Evolutionary conservation across 768 basidiomycete genomes (phyloP), one percentile per base, ranked within the genome.

Genomic region (Scleroderma citrinum): DNA sequence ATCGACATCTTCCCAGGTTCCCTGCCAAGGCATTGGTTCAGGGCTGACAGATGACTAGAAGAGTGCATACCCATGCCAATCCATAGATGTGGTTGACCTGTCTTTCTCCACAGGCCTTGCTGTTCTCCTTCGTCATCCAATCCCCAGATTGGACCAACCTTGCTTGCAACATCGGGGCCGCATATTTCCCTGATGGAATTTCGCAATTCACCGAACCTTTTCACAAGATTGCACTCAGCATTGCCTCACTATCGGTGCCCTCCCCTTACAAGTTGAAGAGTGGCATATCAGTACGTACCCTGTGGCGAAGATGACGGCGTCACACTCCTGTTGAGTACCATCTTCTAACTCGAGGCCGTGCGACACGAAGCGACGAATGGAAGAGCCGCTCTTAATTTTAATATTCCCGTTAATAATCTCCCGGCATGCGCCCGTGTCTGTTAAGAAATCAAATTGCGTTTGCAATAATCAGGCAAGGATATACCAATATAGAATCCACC

Each of bases 91-190:
- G 74, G 58, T 50, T 69, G 57, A 7, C 61, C 63, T 1, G 58
- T 66, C 38, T 58, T 58, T 50, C 61, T 66, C 63, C 62, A 68
- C 13, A 58, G 59, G 0, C 77, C 77, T 17, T 73, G 67, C 21
- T 81, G 56, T 59, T 87, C 83, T 2, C 83, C 82, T 65, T 90
- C 82, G 34, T 69, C 64, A 60, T 84, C 74, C 48, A 87, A 56
- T 32, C 85, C 79, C 86, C 84, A 81, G 13, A 85, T 62, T n/a
- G 73, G 69, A 47, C 75, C 71, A 50, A 82, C 67, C 59, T 71
- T 68, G 34, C 68, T 54, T 1, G 66, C 71, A 8, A 78, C 59
- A 19, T 74, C 71, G 3, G 73, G 64, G 0, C 77, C 81, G 46
- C 77, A 74, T 5, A 84, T 62, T 17, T 65, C 58, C 46, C 61